Percentiles rank a stretch among this genome's conserved stretches.
phyloP scores from a whole-genome alignment of 176 grass and related monocot species.

The Ensete ventricosum region DNA sequence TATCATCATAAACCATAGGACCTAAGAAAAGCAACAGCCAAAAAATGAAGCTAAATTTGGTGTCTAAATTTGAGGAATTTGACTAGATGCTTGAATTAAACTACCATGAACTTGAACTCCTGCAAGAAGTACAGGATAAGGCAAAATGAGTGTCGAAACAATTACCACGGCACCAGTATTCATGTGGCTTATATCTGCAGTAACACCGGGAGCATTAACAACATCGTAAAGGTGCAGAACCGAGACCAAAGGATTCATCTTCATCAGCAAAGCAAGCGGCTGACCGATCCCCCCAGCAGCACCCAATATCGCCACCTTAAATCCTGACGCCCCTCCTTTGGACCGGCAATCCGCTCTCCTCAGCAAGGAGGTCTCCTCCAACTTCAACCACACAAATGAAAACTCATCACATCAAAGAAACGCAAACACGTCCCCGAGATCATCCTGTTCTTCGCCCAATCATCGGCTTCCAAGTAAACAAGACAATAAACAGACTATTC shows the following conservation, averaged over 20 bases:
- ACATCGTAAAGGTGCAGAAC: constrained; percentile 95
- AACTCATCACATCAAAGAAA: constrained; percentile 13
- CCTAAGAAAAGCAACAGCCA: neutral
- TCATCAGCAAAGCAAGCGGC: constrained; percentile 87
- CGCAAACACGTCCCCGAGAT: neutral
- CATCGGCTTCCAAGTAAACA: neutral
- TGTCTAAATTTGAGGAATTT: neutral
- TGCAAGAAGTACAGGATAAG: neutral
- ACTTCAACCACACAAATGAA: constrained; percentile 27
- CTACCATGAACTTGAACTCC: neutral
- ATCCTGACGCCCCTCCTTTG: constrained; percentile 83
- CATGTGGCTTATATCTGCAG: constrained; percentile 94
- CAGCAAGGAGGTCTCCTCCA: constrained; percentile 32
- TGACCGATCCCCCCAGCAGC: constrained; percentile 91
- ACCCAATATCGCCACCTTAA: constrained; percentile 80
- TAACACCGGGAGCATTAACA: constrained; percentile 89
- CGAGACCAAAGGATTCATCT: constrained; percentile 95
- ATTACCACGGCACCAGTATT: constrained; percentile 85
- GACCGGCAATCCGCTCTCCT: constrained; percentile 51
- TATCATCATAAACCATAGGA: neutral
- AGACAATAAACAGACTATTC: neutral
- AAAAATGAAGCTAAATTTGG: too few species aligned
- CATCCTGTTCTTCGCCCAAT: neutral
- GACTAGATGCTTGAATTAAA: neutral
- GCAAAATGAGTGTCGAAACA: neutral